These are phyloP conservation scores for Aureobasidium sp. DNA, from an alignment of 2,329 filamentous ascomycete genomes.

Conservation along the genomic window DNA sequence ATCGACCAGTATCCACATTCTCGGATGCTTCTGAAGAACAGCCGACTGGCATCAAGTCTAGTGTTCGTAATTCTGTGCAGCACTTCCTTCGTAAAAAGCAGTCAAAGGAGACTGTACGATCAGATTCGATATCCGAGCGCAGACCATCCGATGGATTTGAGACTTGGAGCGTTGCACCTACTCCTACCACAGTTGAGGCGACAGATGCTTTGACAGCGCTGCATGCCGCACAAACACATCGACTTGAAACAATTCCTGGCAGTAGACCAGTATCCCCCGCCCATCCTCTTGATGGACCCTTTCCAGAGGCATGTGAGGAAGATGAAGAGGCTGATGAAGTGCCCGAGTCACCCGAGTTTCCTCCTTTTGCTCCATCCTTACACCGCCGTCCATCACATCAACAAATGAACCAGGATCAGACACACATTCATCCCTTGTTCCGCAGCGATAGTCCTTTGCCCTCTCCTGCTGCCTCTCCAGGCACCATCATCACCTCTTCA, in stretches of 20 bases:
- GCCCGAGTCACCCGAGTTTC: not conserved
- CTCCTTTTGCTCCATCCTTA: conserved; percentile 16
- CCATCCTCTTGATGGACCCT: conserved; percentile 49
- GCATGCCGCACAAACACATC: conserved; percentile 36
- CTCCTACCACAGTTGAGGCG: conserved; percentile 44
- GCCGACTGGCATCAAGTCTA: conserved; percentile 20
- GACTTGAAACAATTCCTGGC: conserved; percentile 64
- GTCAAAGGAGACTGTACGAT: not conserved
- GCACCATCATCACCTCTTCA: conserved; percentile 64
- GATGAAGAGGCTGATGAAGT: conserved; percentile 8
- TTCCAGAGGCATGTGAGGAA: conserved; percentile 23
- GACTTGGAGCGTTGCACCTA: conserved; percentile 60
- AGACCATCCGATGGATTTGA: conserved; percentile 57
- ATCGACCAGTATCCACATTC: conserved; percentile 20
- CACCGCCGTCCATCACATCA: conserved; percentile 20
- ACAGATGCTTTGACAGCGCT: conserved; percentile 30
- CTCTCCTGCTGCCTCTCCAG: conserved; percentile 57
- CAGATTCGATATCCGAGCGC: conserved; percentile 29
- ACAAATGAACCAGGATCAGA: conserved; percentile 42
- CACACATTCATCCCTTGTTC: conserved; percentile 73
- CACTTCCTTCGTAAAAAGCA: conserved; percentile 32
- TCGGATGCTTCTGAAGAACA: conserved; percentile 17
- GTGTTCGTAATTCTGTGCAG: conserved; percentile 22
- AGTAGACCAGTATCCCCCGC: conserved; percentile 61
- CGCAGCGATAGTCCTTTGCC: conserved; percentile 63